A percentile compares a stretch with the other conserved stretches of the same genome.
Conservation (phyloP, 257 asterid genomes). For the Solanum sitiens region DNA sequence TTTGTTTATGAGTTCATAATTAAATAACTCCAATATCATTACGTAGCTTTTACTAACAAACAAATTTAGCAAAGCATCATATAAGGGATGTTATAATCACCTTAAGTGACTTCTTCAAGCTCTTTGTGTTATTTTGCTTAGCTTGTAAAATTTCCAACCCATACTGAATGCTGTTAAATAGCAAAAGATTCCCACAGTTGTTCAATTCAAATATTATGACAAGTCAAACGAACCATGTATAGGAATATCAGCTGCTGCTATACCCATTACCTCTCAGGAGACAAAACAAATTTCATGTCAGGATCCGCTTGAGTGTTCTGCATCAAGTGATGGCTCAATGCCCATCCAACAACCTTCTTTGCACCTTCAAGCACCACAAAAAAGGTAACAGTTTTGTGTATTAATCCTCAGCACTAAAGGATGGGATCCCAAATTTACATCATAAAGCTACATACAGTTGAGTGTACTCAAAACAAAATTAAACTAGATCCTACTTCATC, state of each 20-base stretch:
- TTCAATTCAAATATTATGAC: not conserved
- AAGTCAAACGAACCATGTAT: not conserved
- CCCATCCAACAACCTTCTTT: constrained; percentile 80
- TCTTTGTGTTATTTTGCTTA: constrained; percentile 56
- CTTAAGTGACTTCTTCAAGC: constrained; percentile 71
- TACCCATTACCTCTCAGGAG: constrained; percentile 57
- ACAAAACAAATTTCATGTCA: constrained; percentile 33
- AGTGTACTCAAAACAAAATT: no score
- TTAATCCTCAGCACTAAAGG: no score
- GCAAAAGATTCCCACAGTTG: not conserved
- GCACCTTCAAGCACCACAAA: constrained; percentile 42
- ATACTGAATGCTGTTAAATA: constrained; percentile 50
- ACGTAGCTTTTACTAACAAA: not conserved
- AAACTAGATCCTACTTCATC: no score
- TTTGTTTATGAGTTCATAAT: not conserved
- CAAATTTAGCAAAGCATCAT: not conserved
- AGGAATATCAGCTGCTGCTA: not conserved
- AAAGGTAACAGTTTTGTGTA: not conserved
- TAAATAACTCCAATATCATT: not conserved
- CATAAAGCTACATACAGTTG: no score
- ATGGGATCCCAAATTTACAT: no score
- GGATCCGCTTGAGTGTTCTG: constrained; percentile 34
- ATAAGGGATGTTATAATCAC: constrained; percentile 16
- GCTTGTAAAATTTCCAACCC: constrained; percentile 52
- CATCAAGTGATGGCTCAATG: constrained; percentile 63